phyloP scores from a whole-genome alignment of 345 rosid species.

The Sonneratia alba region DNA sequence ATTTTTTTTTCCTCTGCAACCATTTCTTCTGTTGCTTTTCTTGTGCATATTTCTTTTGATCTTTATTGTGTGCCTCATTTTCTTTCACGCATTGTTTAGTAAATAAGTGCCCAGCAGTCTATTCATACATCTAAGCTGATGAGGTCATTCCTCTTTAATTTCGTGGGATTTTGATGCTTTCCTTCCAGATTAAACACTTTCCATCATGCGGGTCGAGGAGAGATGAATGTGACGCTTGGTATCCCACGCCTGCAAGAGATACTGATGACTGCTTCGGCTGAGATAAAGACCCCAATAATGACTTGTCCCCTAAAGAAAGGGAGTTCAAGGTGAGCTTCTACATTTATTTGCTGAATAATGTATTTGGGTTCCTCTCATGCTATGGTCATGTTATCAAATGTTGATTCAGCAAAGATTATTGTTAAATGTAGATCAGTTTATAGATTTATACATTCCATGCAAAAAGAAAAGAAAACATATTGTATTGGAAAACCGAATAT shows the following conservation, averaged over 20 bases:
- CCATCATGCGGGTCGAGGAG: constrained; percentile 99
- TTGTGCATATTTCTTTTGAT: background rate
- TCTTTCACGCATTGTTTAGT: background rate
- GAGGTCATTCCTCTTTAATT: background rate
- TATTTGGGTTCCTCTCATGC: background rate
- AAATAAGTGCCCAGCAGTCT: background rate
- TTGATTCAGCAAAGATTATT: background rate
- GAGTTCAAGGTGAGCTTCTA: constrained; percentile 50
- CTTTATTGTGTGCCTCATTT: background rate
- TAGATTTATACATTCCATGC: background rate
- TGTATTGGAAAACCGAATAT: background rate
- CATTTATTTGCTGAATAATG: background rate
- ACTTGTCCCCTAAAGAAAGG: constrained; percentile 73
- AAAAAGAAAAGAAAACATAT: background rate
- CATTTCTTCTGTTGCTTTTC: background rate
- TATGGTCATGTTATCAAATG: background rate
- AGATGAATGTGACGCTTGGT: constrained; percentile 97
- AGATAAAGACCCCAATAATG: constrained; percentile 87
- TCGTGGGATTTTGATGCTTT: constrained; percentile 4
- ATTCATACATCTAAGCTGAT: background rate
- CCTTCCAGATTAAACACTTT: constrained; percentile 78
- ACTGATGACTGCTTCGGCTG: constrained; percentile 73
- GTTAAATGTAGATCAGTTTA: background rate
- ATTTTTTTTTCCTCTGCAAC: constrained; percentile 8
- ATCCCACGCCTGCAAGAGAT: constrained; percentile 96